A percentile compares a stretch with the other conserved stretches of the same genome.
Evolutionary conservation across 768 basidiomycete species (phyloP).

Genomic region (Tylopilus plumbeoviolaceoides): DNA sequence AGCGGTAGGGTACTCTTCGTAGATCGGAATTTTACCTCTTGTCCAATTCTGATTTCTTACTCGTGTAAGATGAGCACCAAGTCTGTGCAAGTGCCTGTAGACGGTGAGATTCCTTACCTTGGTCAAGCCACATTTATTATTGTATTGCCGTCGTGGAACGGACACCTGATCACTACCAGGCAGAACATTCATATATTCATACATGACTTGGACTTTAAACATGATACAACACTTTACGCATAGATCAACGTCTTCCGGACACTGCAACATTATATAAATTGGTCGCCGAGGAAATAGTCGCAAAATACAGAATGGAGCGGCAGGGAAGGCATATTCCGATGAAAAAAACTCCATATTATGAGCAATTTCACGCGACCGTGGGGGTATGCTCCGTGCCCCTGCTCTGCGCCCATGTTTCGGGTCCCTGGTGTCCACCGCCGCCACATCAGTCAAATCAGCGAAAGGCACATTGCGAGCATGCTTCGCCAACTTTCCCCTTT

Average conservation of each 20-base stretch:
- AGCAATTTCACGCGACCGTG: slow-evolving; percentile 8
- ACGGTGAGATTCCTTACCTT: too few relatives aligned
- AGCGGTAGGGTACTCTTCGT: neutral
- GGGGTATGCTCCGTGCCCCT: slow-evolving; percentile 30
- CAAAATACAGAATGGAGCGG: neutral
- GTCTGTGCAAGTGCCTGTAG: too few relatives aligned
- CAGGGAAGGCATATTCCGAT: neutral
- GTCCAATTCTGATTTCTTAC: neutral
- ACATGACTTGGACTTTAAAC: too few relatives aligned
- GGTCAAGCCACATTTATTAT: too few relatives aligned
- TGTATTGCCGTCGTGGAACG: too few relatives aligned
- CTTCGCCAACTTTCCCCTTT: neutral
- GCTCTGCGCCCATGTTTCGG: slow-evolving; percentile 29
- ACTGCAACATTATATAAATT: too few relatives aligned
- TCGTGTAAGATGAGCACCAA: neutral
- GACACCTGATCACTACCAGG: too few relatives aligned
- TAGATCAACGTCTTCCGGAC: too few relatives aligned
- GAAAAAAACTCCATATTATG: neutral
- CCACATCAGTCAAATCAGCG: neutral
- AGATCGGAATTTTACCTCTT: neutral
- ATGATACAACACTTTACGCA: too few relatives aligned
- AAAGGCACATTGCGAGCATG: neutral
- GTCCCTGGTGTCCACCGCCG: slow-evolving; percentile 18
- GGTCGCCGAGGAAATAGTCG: too few relatives aligned
- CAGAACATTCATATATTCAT: too few relatives aligned